A percentile compares a stretch with the other conserved stretches of the same genome.
Evolutionary conservation across 805 yeast species (phyloP).

Genomic region (Jamesozyma gamospora): DNA sequence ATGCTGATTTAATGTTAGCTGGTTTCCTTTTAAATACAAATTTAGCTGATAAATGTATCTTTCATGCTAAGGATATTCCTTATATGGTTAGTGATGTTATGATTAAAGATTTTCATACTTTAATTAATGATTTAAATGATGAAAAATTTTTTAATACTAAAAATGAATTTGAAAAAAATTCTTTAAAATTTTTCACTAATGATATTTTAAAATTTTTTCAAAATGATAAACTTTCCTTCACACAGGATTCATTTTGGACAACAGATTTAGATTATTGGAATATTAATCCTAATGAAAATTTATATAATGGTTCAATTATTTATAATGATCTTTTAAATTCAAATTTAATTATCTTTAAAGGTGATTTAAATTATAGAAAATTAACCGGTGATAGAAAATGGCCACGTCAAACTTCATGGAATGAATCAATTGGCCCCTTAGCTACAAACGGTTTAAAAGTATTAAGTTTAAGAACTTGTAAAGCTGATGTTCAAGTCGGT

Average conservation of each 20-base stretch:
- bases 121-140: slow-evolving; percentile 49
- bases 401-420: slow-evolving; percentile 73
- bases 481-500: slow-evolving; percentile 93
- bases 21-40: slow-evolving; percentile 61
- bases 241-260: slow-evolving; percentile 81
- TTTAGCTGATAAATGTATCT: slow-evolving; percentile 51
- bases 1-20: slow-evolving; percentile 65
- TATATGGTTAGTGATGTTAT: slow-evolving; percentile 98
- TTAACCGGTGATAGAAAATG: slow-evolving; percentile 84
- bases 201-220: slow-evolving; percentile 36
- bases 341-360: slow-evolving; percentile 74
- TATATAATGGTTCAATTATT: slow-evolving; percentile 45
- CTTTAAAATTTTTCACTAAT: slow-evolving; percentile 40
- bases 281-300: slow-evolving; percentile 40
- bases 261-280: slow-evolving; percentile 66
- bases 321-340: slow-evolving; percentile 55
- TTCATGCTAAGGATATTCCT: slow-evolving; percentile 86
- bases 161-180: slow-evolving; percentile 26
- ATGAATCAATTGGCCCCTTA: slow-evolving; percentile 57
- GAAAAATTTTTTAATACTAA: slow-evolving; percentile 37
- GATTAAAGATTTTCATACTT: slow-evolving; percentile 61
- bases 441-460: slow-evolving; percentile 53
- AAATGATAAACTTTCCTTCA: slow-evolving; percentile 40
- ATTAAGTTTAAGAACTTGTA: slow-evolving; percentile 80
- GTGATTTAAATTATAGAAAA: slow-evolving; percentile 93